A percentile compares a stretch with the other conserved stretches of the same genome.
Evolutionary conservation across 345 rosid species (phyloP).

Genomic region (Eucalyptus globulus): DNA sequence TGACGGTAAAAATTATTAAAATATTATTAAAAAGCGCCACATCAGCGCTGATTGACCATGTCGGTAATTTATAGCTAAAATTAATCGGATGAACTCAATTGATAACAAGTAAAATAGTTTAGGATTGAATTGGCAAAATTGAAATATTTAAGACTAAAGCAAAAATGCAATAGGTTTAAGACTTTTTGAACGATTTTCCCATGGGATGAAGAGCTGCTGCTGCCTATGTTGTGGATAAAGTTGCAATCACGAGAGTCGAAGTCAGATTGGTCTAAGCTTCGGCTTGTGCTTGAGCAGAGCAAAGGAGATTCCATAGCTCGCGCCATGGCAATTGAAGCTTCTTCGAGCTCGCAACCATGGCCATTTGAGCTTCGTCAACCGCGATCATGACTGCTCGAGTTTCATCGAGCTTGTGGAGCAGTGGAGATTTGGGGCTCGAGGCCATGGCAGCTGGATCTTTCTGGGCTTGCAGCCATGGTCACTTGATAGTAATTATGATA

Average conservation of each 20-base stretch:
- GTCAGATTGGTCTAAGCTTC: neutral
- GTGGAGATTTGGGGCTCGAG: neutral
- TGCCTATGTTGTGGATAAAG: neutral
- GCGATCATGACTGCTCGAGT: neutral
- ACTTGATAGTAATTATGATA: neutral
- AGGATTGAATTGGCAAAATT: too few species aligned
- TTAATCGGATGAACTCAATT: too few species aligned
- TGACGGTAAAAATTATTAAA: too few species aligned
- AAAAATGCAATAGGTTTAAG: too few species aligned
- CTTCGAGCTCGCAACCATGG: neutral
- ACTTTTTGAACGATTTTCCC: rapidly evolving
- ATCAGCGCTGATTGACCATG: rapidly evolving
- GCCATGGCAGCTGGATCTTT: neutral
- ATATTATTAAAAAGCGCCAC: too few species aligned
- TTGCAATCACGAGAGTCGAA: neutral
- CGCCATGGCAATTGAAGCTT: neutral
- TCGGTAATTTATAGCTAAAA: rapidly evolving
- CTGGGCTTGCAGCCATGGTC: neutral
- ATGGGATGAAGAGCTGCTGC: neutral
- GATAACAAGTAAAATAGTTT: too few species aligned
- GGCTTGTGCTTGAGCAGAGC: neutral
- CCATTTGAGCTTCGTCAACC: neutral
- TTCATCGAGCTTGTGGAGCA: neutral
- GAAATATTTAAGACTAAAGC: too few species aligned
- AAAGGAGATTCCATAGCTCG: neutral